Base-by-base conservation (phyloP, 108 stramenopile genomes). In the Cyclotella sp. region DNA sequence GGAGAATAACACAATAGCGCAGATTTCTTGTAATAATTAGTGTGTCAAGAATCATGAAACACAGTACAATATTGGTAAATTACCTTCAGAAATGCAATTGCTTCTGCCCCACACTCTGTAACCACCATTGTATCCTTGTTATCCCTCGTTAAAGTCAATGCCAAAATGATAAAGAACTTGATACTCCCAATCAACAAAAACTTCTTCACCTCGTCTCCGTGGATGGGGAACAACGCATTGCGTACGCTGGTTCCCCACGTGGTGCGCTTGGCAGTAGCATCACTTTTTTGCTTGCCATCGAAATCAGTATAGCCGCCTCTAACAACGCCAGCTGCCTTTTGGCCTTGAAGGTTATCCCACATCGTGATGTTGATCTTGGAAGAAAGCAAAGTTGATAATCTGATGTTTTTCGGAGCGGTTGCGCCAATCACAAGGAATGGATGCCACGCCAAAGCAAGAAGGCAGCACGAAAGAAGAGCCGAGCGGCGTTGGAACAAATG, bases 71-170 rank as follows among this genome's bases (percentile, higher is more conserved):
- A 39, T 29, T 65, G 26, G 7, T 14, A 47, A 63, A 88, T 53
- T 59, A 89, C 88, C 91, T 95, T 95, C 14, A 95, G 75, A 70
- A 95, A 95, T 13, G 94, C 96, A 84, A 98, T 98, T 28, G 97
- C 93, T 84, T 98, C 98, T 18, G 98, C 98, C 3, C 98, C 98
- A 79, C 97, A 97, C 63, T 93, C 93, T 11, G 98, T 97, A 26
- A 98, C 97, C 18, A 98, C 91, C 53, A 98, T 84, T 9, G 98
- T 97, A 81, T 98, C 98, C 84, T 98, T 98, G 15, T 93, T 90
- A 79, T 98, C 98, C 40, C 98, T 68, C 3, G 98, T 97, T 70
- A 98, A 63, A 18, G 96, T 97, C 69, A 98, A 79, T 11, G 97
- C 96, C 74, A 98, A 81, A 57, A 98, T 94, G 27, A 97, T 92